A percentile compares a stretch with the other conserved stretches of the same genome.
phyloP scores from a whole-genome alignment of 352 stramenopile genomes.

The Albugo laibachii region DNA sequence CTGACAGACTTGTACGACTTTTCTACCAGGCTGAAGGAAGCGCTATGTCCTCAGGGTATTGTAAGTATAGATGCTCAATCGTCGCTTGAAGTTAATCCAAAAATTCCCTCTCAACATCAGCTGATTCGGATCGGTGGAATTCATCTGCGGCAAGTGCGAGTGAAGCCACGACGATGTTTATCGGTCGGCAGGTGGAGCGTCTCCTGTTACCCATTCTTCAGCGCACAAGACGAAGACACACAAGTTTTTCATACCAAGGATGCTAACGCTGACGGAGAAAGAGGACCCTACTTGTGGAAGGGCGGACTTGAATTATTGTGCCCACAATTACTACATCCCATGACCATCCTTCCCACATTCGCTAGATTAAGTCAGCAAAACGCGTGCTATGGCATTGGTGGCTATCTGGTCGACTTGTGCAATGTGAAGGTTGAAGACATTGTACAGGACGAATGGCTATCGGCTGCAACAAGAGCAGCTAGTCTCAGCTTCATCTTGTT shows the following conservation, averaged over 20 bases:
- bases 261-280: conserved; percentile 10
- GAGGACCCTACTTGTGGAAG: conserved; percentile 37
- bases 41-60: conserved; percentile 32
- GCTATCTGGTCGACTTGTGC: conserved; percentile 60
- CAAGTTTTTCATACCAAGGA: conserved; percentile 9
- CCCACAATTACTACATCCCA: conserved; percentile 10
- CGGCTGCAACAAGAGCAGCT: conserved; percentile 54
- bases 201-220: conserved; percentile 62
- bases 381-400: conserved; percentile 36
- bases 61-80: conserved; percentile 1
- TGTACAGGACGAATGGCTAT: conserved; percentile 49
- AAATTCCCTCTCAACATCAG: conserved; percentile 11
- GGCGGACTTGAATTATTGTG: conserved; percentile 35
- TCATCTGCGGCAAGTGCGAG: conserved; percentile 64
- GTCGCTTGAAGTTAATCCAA: neutral
- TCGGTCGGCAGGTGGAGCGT: conserved; percentile 34
- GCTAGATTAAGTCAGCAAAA: conserved; percentile 21
- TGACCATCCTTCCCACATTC: conserved; percentile 32
- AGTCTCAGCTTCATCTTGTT: conserved; percentile 74
- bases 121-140: conserved; percentile 62
- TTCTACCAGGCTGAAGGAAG: conserved; percentile 21
- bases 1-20: conserved; percentile 66
- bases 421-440: conserved; percentile 33
- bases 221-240: conserved; percentile 24
- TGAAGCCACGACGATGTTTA: conserved; percentile 46